These are phyloP conservation scores for Cyathus striatus DNA, from an alignment of 768 basidiomycete genomes.

Conservation along the genomic window DNA sequence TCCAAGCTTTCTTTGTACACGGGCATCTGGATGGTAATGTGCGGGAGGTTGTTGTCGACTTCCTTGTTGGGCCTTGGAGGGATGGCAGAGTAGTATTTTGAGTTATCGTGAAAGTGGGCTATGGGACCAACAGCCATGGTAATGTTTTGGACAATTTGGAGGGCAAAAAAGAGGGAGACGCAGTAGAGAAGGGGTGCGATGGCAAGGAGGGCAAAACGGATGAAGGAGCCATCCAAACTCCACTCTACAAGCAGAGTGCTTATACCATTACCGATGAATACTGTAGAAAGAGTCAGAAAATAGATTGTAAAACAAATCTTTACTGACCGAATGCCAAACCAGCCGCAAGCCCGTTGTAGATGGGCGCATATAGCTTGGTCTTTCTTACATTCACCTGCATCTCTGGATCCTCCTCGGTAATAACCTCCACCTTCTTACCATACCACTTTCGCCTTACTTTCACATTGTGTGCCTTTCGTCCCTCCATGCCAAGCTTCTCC, in stretches of 20 bases:
- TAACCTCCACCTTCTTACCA: conserved; percentile 38
- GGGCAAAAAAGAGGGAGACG: conserved; percentile 71
- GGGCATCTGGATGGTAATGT: conserved; percentile 78
- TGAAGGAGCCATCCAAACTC: conserved; percentile 51
- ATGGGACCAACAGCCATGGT: conserved; percentile 76
- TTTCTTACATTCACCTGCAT: conserved; percentile 16
- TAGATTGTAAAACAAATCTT: conserved; percentile 22
- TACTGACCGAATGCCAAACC: conserved; percentile 48
- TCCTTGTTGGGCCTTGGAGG: conserved; percentile 43
- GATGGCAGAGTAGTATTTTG: conserved; percentile 72
- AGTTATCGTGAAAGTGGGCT: conserved; percentile 73
- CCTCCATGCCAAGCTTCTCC: conserved; percentile 2
- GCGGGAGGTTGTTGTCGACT: conserved; percentile 58
- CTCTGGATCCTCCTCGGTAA: conserved; percentile 16
- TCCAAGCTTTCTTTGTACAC: conserved; percentile 81
- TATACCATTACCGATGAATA: conserved; percentile 62
- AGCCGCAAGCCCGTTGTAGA: conserved; percentile 61
- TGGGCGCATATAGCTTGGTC: conserved; percentile 51
- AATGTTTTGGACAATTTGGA: conserved; percentile 68
- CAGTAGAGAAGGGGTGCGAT: conserved; percentile 68
- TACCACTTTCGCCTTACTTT: conserved; percentile 53
- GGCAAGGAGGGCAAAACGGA: conserved; percentile 59
- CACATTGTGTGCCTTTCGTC: conserved; percentile 6
- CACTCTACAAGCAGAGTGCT: conserved; percentile 64
- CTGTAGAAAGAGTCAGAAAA: conserved; percentile 29